Conservation (phyloP, 2,329 filamentous ascomycete genomes). For the Neonectria hederae region DNA sequence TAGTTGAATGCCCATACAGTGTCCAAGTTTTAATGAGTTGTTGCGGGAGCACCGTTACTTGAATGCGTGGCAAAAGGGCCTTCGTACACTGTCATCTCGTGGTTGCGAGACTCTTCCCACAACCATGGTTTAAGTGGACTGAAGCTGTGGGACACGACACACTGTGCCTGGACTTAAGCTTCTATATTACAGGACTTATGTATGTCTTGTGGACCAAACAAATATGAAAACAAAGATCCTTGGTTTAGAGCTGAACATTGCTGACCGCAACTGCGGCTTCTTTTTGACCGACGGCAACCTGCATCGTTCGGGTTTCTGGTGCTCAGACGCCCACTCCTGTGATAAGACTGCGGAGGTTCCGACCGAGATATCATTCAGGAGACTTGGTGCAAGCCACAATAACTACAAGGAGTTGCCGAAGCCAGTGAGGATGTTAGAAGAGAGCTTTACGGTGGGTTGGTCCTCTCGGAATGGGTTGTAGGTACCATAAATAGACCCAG, state of each 20-base stretch:
- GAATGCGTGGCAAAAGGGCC: conserved; percentile 3
- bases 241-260: neutral
- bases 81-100: conserved; percentile 4
- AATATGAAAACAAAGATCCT: neutral
- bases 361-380: neutral
- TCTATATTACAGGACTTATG: neutral
- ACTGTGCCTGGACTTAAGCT: neutral
- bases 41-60: neutral
- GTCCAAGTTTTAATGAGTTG: neutral
- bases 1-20: neutral
- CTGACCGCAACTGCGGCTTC: neutral
- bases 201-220: neutral
- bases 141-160: conserved; percentile 1
- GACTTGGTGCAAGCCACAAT: neutral
- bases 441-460: too few species aligned
- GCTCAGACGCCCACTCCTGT: neutral
- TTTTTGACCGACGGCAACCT: neutral
- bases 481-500: neutral
- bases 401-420: neutral
- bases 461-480: neutral
- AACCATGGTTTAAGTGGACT: conserved; percentile 3
- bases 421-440: neutral
- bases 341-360: neutral
- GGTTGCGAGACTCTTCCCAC: conserved; percentile 14
- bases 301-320: neutral